Evolutionary conservation across 2,329 filamentous ascomycete genomes (phyloP).

Genomic region (Colletotrichum lini): DNA sequence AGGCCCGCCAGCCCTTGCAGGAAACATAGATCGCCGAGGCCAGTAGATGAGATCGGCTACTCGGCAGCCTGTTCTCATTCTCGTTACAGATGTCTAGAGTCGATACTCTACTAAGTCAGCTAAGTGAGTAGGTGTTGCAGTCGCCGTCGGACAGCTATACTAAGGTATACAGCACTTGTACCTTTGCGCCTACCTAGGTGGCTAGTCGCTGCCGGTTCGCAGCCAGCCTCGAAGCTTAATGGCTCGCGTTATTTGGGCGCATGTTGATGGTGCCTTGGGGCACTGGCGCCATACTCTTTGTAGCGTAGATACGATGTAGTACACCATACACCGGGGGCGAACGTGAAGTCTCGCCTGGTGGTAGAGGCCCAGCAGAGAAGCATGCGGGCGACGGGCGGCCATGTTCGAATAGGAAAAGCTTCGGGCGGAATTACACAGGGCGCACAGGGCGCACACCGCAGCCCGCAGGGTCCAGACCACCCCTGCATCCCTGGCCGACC

Average conservation of each 20-base stretch:
- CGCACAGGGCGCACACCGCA: slow-evolving; percentile 31
- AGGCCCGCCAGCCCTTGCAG: slow-evolving; percentile 13
- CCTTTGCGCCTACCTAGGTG: too few relatives aligned
- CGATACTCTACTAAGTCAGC: slow-evolving; percentile 4
- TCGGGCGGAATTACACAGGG: slow-evolving; percentile 9
- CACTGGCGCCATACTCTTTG: not conserved
- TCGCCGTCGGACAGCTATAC: not conserved
- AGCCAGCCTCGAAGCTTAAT: slow-evolving; percentile 22
- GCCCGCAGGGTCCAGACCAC: slow-evolving; percentile 35
- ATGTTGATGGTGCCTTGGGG: not conserved
- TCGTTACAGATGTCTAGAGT: slow-evolving; percentile 1
- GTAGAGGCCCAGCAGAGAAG: slow-evolving; percentile 3
- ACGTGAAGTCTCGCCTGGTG: not conserved
- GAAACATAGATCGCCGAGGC: slow-evolving; percentile 29
- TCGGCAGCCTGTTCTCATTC: slow-evolving; percentile 26
- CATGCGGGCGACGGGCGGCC: slow-evolving; percentile 8
- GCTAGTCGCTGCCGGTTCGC: slow-evolving; percentile 4
- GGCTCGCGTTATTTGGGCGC: slow-evolving; percentile 13
- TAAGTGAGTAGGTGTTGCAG: not conserved
- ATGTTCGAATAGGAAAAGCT: slow-evolving; percentile 27
- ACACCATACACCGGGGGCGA: not conserved
- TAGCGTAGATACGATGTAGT: not conserved
- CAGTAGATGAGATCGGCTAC: slow-evolving; percentile 27
- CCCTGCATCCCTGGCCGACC: slow-evolving; percentile 31
- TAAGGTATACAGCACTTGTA: too few relatives aligned